Conservation (phyloP, 352 stramenopile genomes). For the Globisporangium abappressorium region DNA sequence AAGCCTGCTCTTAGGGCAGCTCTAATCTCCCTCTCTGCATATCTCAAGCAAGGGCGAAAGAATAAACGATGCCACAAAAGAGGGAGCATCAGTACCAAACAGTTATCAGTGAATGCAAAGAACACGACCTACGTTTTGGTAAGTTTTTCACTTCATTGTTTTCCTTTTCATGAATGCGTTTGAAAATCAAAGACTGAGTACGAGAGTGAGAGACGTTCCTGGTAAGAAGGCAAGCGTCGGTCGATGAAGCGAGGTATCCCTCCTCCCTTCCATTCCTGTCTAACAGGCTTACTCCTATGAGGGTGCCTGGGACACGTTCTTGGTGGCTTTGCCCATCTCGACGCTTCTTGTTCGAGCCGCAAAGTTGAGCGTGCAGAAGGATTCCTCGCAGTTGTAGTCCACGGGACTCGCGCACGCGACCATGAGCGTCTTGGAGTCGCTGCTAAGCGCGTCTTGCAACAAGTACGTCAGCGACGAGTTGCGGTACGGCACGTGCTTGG, state of each 20-base stretch:
- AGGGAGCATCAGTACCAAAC: not conserved
- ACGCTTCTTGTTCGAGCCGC: constrained; percentile 80
- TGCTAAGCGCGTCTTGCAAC: constrained; percentile 89
- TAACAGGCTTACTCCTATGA: no score
- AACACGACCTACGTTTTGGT: not conserved
- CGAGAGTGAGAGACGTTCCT: not conserved
- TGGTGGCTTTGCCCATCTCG: constrained; percentile 88
- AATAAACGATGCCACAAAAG: not conserved
- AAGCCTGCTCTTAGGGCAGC: constrained; percentile 11
- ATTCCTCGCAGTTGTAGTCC: constrained; percentile 91
- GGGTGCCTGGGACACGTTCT: constrained; percentile 55
- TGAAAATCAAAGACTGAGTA: not conserved
- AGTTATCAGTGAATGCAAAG: not conserved
- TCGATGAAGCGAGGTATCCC: not conserved
- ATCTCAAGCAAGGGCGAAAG: not conserved
- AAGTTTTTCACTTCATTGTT: constrained; percentile 2
- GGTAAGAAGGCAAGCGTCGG: not conserved
- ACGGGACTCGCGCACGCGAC: constrained; percentile 88
- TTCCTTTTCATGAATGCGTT: constrained; percentile 9
- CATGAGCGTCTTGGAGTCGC: constrained; percentile 93
- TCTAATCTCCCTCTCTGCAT: not conserved
- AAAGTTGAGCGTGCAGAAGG: constrained; percentile 93
- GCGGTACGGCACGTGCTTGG: constrained; percentile 93
- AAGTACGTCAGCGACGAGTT: constrained; percentile 95
- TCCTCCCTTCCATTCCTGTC: constrained; percentile 22